Conservation (phyloP, 192 early-diverging fungal species). For the Coemansia sp. region DNA sequence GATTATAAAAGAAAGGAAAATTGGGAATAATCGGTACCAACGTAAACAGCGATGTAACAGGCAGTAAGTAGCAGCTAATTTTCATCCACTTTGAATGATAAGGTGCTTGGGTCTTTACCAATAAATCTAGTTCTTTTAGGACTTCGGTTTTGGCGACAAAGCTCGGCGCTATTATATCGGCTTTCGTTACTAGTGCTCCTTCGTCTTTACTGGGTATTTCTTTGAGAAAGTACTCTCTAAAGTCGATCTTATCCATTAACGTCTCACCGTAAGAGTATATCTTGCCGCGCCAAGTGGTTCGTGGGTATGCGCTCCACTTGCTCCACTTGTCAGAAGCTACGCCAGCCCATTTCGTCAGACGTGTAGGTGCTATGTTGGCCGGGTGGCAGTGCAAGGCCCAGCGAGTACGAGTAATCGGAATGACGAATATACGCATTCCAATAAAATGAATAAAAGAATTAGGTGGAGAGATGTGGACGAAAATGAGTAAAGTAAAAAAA, state of each 20-base stretch:
- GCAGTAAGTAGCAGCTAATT: constrained; percentile 67
- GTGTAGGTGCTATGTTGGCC: constrained; percentile 37
- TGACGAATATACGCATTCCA: constrained; percentile 48
- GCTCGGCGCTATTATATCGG: constrained; percentile 54
- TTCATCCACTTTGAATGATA: constrained; percentile 76
- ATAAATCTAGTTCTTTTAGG: constrained; percentile 44
- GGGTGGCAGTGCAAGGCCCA: constrained; percentile 57
- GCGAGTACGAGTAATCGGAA: constrained; percentile 43
- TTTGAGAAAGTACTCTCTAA: constrained; percentile 78
- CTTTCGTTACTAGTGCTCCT: constrained; percentile 28
- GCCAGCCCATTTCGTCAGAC: constrained; percentile 45
- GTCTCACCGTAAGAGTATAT: constrained; percentile 62
- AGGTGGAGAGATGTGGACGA: neutral
- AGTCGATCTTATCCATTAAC: constrained; percentile 73
- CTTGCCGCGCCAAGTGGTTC: constrained; percentile 60
- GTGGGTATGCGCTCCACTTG: constrained; percentile 46
- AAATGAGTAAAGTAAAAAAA: neutral
- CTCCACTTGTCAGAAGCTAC: constrained; percentile 49
- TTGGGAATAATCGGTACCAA: constrained; percentile 77
- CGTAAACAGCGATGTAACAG: constrained; percentile 69
- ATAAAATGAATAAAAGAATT: constrained; percentile 11
- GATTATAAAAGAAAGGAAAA: constrained; percentile 77
- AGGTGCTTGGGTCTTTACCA: constrained; percentile 58
- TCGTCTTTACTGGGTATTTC: constrained; percentile 63
- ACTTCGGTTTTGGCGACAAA: constrained; percentile 53